Evolutionary conservation across 1,139 yeast genomes (phyloP).

Genomic region (Saccharomycopsis hybrid): DNA sequence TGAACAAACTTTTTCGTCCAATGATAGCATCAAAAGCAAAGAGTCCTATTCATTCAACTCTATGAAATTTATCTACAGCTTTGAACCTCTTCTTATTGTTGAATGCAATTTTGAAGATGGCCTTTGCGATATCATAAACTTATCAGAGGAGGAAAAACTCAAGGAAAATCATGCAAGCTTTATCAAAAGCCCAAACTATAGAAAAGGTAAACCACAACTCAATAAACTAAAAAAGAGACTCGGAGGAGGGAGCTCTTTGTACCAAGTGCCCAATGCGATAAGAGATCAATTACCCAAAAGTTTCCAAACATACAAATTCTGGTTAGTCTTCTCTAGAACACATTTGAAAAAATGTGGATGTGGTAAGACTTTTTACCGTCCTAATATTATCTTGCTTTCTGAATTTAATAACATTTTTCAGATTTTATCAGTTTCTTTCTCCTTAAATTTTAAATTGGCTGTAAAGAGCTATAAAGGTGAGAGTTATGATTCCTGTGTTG

Average conservation of each 20-base stretch:
- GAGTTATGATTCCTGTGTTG: neutral
- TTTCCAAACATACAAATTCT: conserved; percentile 26
- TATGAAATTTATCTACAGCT: conserved; percentile 37
- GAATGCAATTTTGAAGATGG: conserved; percentile 38
- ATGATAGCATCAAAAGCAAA: too few relatives aligned
- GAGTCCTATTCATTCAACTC: neutral
- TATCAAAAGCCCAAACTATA: too few relatives aligned
- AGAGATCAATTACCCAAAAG: neutral
- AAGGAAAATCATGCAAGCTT: neutral
- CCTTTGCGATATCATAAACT: conserved; percentile 28
- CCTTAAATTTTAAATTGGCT: conserved; percentile 3
- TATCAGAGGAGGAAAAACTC: conserved; percentile 5
- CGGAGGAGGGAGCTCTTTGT: neutral
- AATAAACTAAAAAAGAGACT: neutral
- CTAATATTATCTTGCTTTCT: conserved; percentile 26
- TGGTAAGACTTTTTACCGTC: conserved; percentile 41
- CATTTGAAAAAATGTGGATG: conserved; percentile 44
- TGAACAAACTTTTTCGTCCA: conserved; percentile 4
- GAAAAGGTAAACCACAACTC: too few relatives aligned
- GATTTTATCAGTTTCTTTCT: neutral
- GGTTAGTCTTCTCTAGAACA: conserved; percentile 43
- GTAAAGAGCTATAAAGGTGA: conserved; percentile 3
- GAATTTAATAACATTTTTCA: neutral
- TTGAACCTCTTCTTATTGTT: conserved; percentile 38
- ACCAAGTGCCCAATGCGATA: neutral